These are phyloP conservation scores for Agaricus blazei DNA, from an alignment of 768 basidiomycete genomes.

Conservation along the genomic window DNA sequence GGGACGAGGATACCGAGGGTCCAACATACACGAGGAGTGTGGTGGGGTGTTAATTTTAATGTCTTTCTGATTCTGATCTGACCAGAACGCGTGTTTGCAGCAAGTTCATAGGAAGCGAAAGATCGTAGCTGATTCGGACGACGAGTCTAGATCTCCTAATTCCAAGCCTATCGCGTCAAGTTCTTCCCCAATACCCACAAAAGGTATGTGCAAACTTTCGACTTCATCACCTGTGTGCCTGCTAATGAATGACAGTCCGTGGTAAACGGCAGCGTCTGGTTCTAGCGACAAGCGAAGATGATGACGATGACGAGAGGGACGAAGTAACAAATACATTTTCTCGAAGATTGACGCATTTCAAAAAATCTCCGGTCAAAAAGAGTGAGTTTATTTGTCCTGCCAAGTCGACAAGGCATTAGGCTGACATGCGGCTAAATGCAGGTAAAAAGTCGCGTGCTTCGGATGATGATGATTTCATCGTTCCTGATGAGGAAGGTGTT, in stretches of 20 bases:
- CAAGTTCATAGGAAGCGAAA: slow-evolving; percentile 60
- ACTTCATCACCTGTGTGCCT: not conserved
- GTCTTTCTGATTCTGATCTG: not conserved
- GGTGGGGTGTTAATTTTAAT: slow-evolving; percentile 27
- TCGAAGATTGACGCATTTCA: slow-evolving; percentile 57
- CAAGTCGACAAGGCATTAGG: not conserved
- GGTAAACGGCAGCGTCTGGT: slow-evolving; percentile 61
- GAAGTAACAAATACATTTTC: slow-evolving; percentile 46
- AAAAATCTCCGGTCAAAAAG: slow-evolving; percentile 54
- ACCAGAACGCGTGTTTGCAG: slow-evolving; percentile 4
- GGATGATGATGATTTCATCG: slow-evolving; percentile 72
- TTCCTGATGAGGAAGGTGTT: slow-evolving; percentile 32
- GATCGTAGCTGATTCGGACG: slow-evolving; percentile 67
- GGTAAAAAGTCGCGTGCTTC: slow-evolving; percentile 31
- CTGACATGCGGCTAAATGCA: slow-evolving; percentile 16
- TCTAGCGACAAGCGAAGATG: slow-evolving; percentile 41
- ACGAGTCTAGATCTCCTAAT: slow-evolving; percentile 31
- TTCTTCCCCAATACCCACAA: slow-evolving; percentile 35
- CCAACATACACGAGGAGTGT: slow-evolving; percentile 20
- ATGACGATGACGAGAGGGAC: slow-evolving; percentile 52
- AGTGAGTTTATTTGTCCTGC: slow-evolving; percentile 26
- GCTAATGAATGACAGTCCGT: slow-evolving; percentile 26
- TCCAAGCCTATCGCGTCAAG: slow-evolving; percentile 19
- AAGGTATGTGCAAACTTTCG: slow-evolving; percentile 18
- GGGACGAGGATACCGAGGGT: slow-evolving; percentile 38